Conservation (phyloP, 352 stramenopile genomes). For the Phytophthora melonis region DNA sequence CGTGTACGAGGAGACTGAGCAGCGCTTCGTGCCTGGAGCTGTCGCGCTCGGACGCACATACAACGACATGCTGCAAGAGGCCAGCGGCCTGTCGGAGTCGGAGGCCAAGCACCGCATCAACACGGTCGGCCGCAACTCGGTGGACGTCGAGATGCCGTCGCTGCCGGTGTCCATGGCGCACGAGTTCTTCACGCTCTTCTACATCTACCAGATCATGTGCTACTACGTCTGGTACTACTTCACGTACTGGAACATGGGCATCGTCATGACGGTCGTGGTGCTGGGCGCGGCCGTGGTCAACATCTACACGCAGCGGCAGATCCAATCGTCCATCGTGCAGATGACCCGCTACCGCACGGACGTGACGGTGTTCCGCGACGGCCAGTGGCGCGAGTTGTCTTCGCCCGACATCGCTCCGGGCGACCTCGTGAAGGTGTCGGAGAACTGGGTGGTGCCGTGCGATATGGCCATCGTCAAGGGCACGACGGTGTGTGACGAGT, state of each 20-base stretch:
- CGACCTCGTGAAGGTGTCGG: constrained; percentile 49
- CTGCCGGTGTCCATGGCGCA: constrained; percentile 30
- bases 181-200: constrained; percentile 46
- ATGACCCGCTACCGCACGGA: constrained; percentile 56
- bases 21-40: constrained; percentile 36
- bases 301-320: constrained; percentile 45
- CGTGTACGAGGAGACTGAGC: constrained; percentile 35
- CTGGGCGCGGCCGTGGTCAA: constrained; percentile 41
- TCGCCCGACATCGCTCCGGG: constrained; percentile 47
- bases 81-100: constrained; percentile 7
- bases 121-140: constrained; percentile 25
- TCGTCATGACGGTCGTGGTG: constrained; percentile 44
- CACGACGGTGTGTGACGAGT: constrained; percentile 53
- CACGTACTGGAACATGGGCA: constrained; percentile 45
- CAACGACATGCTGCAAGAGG: constrained; percentile 22
- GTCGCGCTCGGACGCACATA: constrained; percentile 34
- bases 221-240: constrained; percentile 62
- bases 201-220: constrained; percentile 51
- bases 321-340: constrained; percentile 41
- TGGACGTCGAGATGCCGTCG: constrained; percentile 45
- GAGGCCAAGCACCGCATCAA: constrained; percentile 26
- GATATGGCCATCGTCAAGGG: constrained; percentile 59
- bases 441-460: constrained; percentile 54
- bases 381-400: constrained; percentile 41
- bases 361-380: constrained; percentile 53